Evolutionary conservation across 192 early-diverging fungal species (phyloP), one percentile per base, ranked within the genome.

Genomic region (Linnemannia schmuckeri): DNA sequence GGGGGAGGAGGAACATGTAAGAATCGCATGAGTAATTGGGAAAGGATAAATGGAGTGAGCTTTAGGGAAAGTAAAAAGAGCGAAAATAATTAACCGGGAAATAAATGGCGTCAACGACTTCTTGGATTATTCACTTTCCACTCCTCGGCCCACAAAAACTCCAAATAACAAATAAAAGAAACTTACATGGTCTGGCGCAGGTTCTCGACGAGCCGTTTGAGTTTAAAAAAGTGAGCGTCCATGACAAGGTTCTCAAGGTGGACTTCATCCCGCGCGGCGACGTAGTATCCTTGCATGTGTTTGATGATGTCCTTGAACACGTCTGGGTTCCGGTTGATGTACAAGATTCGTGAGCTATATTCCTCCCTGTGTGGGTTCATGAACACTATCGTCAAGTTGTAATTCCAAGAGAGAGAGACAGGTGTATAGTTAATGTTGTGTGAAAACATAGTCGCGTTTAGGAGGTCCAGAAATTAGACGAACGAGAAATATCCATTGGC

Each of bases 281-380:
- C 80, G 78, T 89, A 88, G 77, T 93, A 93, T 30, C 92, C 92
- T 42, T 90, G 89, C 44, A 93, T 82, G 80, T 92, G 89, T 30
- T 89, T 88, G 42, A 92, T 87, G 82, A 93, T 91, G 17, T 90
- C 77, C 54, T 88, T 78, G 77, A 93, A 93, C 9, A 89, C 88
- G 40, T 88, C 86, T 24, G 91, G 87, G 61, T 92, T 91, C 30
- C 92, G 82, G 75, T 93, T 90, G 82, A 93, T 86, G 55, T 91
- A 85, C 80, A 93, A 81, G 2, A 74, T 68, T 17, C 82, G 68
- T 18, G 85, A 88, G 24, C 27, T 35, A 35, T 52, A 75, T 49
- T 89, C 89, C 35, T 89, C 85, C 18, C 79, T 49, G 15, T 41
- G 63, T 27, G 42, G 75, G 72, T 87, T 81, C 35, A 70, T 35